phyloP scores from a whole-genome alignment of 148 eudicot genomes.

The Heliamphora exappendiculata region DNA sequence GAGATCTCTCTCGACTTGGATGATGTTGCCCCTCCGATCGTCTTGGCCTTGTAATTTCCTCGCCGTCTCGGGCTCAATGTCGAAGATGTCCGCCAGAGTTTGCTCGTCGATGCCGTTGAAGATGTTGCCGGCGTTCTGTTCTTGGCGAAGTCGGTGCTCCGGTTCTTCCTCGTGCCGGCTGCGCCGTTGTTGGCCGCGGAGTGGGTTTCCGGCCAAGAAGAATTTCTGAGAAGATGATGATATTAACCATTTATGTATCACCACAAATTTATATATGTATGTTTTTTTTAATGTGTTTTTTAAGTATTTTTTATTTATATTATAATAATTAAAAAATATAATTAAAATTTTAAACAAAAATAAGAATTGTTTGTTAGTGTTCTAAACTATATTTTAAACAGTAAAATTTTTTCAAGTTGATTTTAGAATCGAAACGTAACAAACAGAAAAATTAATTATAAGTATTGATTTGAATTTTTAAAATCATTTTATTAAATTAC shows the following conservation, averaged over 20 bases:
- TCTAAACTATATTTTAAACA: too few relatives aligned
- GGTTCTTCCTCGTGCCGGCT: background rate
- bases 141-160: background rate
- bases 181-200: background rate
- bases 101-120: slow-evolving; percentile 38
- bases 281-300: background rate
- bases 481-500: too few relatives aligned
- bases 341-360: too few relatives aligned
- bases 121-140: slow-evolving; percentile 23
- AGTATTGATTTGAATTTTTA: too few relatives aligned
- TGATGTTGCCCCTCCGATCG: slow-evolving; percentile 43
- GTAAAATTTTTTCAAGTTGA: too few relatives aligned
- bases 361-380: too few relatives aligned
- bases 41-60: slow-evolving; percentile 26
- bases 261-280: background rate
- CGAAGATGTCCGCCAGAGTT: slow-evolving; percentile 26
- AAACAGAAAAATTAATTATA: too few relatives aligned
- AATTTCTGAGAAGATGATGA: slow-evolving; percentile 25
- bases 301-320: background rate
- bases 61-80: slow-evolving; percentile 22
- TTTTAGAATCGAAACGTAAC: too few relatives aligned
- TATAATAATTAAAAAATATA: too few relatives aligned
- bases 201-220: slow-evolving; percentile 65
- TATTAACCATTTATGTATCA: background rate
- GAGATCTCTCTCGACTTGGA: slow-evolving; percentile 30